These are phyloP conservation scores for Mycena albidolilacea DNA, from an alignment of 768 basidiomycete genomes.

Conservation along the genomic window DNA sequence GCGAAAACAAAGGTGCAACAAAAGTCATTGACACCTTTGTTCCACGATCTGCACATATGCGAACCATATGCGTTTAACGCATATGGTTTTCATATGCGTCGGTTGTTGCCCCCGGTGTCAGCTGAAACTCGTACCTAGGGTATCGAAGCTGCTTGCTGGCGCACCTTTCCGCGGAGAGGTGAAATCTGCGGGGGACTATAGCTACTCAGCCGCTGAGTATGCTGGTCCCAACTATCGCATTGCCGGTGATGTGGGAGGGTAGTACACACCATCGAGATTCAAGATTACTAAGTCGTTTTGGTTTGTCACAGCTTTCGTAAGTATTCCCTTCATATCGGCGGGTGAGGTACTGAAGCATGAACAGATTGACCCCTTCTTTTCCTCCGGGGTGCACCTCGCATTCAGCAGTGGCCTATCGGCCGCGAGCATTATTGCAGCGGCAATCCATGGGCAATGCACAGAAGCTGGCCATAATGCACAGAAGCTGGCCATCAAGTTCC, in stretches of 20 bases:
- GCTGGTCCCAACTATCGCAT: conserved; percentile 51
- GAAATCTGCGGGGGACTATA: conserved; percentile 52
- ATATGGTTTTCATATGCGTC: too few species aligned
- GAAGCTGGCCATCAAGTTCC: conserved; percentile 49
- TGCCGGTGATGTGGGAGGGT: conserved; percentile 52
- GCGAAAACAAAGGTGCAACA: too few species aligned
- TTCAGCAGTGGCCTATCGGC: conserved; percentile 55
- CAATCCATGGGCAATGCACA: conserved; percentile 47
- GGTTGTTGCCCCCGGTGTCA: too few species aligned
- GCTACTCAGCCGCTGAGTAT: conserved; percentile 51
- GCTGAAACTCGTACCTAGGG: conserved; percentile 44
- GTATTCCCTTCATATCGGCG: too few species aligned
- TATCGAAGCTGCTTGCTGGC: conserved; percentile 44
- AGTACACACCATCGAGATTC: background rate
- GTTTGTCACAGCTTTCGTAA: conserved; percentile 17
- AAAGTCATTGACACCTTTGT: too few species aligned
- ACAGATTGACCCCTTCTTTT: conserved; percentile 74
- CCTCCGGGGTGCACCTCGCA: conserved; percentile 64
- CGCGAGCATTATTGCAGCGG: conserved; percentile 51
- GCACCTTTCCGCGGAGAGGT: conserved; percentile 44
- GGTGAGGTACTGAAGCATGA: background rate
- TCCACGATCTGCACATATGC: too few species aligned
- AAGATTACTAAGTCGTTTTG: too few species aligned
- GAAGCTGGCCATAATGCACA: too few species aligned
- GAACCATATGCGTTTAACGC: too few species aligned